Conservation (phyloP, 371 early-diverging fungal species). For the Mortierella sp. region DNA sequence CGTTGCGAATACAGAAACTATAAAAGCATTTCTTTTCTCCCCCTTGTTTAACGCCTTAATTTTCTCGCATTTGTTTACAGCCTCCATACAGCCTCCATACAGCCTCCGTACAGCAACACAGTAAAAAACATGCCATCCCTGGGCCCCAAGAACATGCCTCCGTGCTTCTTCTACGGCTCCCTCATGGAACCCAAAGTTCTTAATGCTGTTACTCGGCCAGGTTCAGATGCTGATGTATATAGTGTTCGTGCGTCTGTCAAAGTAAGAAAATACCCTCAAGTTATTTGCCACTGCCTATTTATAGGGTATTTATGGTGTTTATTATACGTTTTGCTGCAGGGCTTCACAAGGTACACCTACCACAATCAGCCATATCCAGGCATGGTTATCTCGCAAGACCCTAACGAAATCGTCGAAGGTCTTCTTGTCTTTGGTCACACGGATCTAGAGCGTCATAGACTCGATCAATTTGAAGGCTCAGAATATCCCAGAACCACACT, state of each 20-base stretch:
- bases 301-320: neutral
- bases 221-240: conserved; percentile 19
- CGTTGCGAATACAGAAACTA: too few species aligned
- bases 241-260: conserved; percentile 27
- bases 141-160: conserved; percentile 9
- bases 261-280: neutral
- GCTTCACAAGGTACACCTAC: conserved; percentile 38
- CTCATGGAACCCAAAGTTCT: conserved; percentile 45
- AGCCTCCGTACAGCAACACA: too few species aligned
- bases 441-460: conserved; percentile 28
- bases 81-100: too few species aligned
- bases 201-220: conserved; percentile 31
- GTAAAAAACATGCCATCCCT: neutral
- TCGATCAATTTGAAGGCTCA: conserved; percentile 44
- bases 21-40: too few species aligned
- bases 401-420: conserved; percentile 25
- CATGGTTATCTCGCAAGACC: conserved; percentile 26
- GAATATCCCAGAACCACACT: conserved; percentile 33
- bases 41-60: too few species aligned
- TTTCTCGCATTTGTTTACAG: too few species aligned
- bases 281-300: neutral
- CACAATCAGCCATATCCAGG: conserved; percentile 50
- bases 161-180: conserved; percentile 49
- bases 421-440: conserved; percentile 46
- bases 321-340: conserved; percentile 4